Evolutionary conservation across 768 basidiomycete genomes (phyloP), one percentile per base, ranked within the genome.

Genomic region (Podaxis mareebaensis): DNA sequence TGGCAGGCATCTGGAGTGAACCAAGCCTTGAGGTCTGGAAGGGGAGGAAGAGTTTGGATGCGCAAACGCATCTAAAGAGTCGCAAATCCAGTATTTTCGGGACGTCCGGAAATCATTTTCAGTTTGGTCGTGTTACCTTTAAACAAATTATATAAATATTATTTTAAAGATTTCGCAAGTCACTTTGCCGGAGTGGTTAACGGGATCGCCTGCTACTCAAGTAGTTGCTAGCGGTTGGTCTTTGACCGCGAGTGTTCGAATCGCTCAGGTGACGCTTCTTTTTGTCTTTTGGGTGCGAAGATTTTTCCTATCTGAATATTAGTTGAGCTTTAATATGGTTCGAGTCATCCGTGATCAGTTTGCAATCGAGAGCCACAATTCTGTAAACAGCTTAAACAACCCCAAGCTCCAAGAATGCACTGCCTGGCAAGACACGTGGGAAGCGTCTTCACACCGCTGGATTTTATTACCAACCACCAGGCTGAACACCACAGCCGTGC

Each of bases 181-280:
- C 88, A 90, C 90, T 91, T 92, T 92, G 90, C 90, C 90, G 90
- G 90, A 92, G 91, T 92, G 90, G 90, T 92, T 91, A 92, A 91
- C 86, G 86, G 85, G 85, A 86, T 86, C 83, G 85, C 87, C 87
- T 88, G 86, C 86, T 88, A 88, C 66, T 28, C 20, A 20, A 53
- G 51, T 53, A 53, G 60, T 26, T 61, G 51, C n/a, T 11, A 71
- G 69, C 69, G 69, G 70, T 71, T 69, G 69, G 68, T 66, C 68
- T 71, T 72, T 73, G 71, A 66, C 69, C 70, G 73, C 71, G 71
- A 71, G 71, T 72, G 72, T 74, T 74, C 72, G 71, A 73, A 73
- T 73, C 72, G 71, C 72, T 70, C 72, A 73, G 73, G 73, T 74
- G 71, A 72, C 71, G 71, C 39, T 5, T 52, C 64, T 67, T 67